Base-by-base conservation (phyloP, 352 stramenopile species). In the Phytopythium vexans region DNA sequence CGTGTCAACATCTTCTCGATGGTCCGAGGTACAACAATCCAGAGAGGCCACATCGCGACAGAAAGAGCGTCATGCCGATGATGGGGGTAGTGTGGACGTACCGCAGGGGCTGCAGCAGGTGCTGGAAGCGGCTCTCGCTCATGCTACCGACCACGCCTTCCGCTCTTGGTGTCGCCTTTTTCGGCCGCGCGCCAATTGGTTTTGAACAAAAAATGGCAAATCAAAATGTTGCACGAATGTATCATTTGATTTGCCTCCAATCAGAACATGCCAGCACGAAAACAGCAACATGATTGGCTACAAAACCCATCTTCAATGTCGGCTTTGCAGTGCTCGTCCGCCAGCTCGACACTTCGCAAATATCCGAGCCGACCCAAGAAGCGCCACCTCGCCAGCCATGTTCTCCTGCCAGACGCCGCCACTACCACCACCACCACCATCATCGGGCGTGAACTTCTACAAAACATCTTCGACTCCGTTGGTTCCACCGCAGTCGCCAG, bases 51-150 rank as follows among this genome's bases (percentile, higher is more conserved):
- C 38, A 15, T 51, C 1, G 16, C 32, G 8, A 14, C 6, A 43
- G 48, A 35, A 44, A 38, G 6, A 34, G 8, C 1, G 71, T 27
- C 21, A 2, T 27, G 21, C 21, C 21, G 21, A 27, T 27, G 21
- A 27, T 2, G 21, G 21, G 21, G 21, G 21, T 27, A 27, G 21
- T 27, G 21, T 27, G 21, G 21, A 27, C 72, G 52, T 47, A 94
- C 84, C 84, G 72, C 52, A 94, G 89, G 52, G 84, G 84, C 82
- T 94, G 80, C 56, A 94, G 71, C 65, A 94, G 64, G 65, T 94
- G 80, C 79, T 87, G 77, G 59, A 90, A 77, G 50, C 82, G 82
- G 49, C 75, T 74, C 46, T 84, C 74, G 57, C 68, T 83, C 68
- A 77, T 77, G 44, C 41, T 41, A 14, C 44, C 1, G 21, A 27